Evolutionary conservation across 805 yeast species (phyloP).

Genomic region (Candida sakaeoensis): DNA sequence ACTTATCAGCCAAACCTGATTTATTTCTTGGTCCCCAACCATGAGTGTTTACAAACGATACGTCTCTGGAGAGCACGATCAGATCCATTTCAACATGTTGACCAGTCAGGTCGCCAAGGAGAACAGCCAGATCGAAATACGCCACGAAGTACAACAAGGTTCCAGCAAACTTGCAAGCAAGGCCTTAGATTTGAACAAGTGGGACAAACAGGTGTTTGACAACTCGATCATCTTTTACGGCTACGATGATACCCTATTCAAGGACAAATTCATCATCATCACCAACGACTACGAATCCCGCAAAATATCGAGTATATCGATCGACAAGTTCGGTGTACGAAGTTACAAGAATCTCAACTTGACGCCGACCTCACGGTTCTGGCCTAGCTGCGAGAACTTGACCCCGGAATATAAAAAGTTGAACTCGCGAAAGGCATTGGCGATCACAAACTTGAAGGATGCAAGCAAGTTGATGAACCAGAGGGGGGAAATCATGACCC

Average conservation of each 20-base stretch:
- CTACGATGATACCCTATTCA: conserved; percentile 48
- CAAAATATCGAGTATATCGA: conserved; percentile 49
- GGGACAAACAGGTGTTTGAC: conserved; percentile 41
- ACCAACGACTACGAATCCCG: conserved; percentile 45
- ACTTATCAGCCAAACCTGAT: background rate
- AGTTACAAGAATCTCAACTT: conserved; percentile 57
- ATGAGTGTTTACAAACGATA: conserved; percentile 39
- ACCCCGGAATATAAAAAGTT: conserved; percentile 44
- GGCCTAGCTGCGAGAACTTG: conserved; percentile 75
- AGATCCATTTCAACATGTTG: conserved; percentile 11
- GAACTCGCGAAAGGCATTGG: conserved; percentile 69
- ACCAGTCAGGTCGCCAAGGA: background rate
- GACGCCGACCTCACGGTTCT: conserved; percentile 60
- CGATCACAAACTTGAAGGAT: conserved; percentile 67
- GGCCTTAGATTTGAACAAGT: conserved; percentile 14
- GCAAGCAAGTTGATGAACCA: conserved; percentile 53
- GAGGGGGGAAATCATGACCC: conserved; percentile 38
- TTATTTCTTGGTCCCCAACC: background rate
- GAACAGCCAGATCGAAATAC: conserved; percentile 17
- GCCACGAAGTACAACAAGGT: conserved; percentile 19
- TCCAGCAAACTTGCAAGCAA: conserved; percentile 5
- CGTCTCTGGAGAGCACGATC: conserved; percentile 36
- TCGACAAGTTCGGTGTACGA: conserved; percentile 66
- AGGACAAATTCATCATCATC: conserved; percentile 45
- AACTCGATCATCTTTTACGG: conserved; percentile 53